Evolutionary conservation across 805 yeast genomes (phyloP).

Genomic region (Ogataea minuta): DNA sequence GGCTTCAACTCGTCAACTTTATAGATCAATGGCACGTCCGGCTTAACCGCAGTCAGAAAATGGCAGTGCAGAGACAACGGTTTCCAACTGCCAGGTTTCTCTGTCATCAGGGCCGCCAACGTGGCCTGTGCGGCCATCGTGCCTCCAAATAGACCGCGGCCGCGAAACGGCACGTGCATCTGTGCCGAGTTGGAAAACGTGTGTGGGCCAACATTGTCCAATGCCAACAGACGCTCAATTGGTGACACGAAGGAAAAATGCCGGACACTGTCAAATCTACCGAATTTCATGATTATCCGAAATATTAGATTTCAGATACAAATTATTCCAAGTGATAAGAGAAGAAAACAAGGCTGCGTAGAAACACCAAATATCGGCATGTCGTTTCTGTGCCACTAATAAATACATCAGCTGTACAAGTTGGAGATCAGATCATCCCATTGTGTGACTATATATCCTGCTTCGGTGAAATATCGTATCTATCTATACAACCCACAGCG

Average conservation of each 20-base stretch:
- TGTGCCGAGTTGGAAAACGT: slow-evolving; percentile 26
- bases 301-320: slow-evolving; percentile 4
- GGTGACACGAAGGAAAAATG: neutral
- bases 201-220: slow-evolving; percentile 22
- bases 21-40: slow-evolving; percentile 46
- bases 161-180: slow-evolving; percentile 45
- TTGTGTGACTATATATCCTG: too few species aligned
- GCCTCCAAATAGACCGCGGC: slow-evolving; percentile 72
- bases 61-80: slow-evolving; percentile 65
- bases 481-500: slow-evolving; percentile 10
- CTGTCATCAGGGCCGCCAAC: slow-evolving; percentile 54
- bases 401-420: too few species aligned
- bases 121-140: slow-evolving; percentile 64
- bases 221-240: slow-evolving; percentile 25
- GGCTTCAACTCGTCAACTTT: slow-evolving; percentile 51
- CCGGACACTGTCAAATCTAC: neutral
- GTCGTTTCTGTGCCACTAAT: too few species aligned
- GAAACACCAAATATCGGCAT: too few species aligned
- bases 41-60: slow-evolving; percentile 55
- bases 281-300: neutral
- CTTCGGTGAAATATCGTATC: too few species aligned
- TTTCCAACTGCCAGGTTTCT: slow-evolving; percentile 40
- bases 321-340: too few species aligned
- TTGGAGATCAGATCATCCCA: too few species aligned
- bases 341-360: too few species aligned